phyloP scores from a whole-genome alignment of 495 filamentous ascomycete genomes.

The Sphaerosporella brunnea region DNA sequence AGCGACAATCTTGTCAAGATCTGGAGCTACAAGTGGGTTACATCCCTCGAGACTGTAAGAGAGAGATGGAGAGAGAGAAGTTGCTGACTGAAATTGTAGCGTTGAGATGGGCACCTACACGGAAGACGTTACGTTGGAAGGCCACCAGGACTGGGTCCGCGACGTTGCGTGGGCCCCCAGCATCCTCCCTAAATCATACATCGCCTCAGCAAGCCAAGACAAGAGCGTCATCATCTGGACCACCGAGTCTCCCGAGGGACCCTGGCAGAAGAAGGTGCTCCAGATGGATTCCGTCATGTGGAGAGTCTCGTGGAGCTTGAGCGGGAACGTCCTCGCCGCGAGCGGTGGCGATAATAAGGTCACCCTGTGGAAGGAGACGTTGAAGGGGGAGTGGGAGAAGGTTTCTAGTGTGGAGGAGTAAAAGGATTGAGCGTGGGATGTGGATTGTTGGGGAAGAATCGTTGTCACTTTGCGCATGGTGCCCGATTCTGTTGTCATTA shows the following conservation, averaged over 20 bases:
- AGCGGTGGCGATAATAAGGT: constrained; percentile 93
- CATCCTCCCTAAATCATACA: constrained; percentile 84
- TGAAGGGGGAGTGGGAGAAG: constrained; percentile 74
- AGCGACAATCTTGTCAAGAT: constrained; percentile 85
- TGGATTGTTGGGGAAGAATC: too few species aligned
- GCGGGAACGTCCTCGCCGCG: constrained; percentile 90
- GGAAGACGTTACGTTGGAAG: constrained; percentile 37
- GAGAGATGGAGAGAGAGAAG: neutral
- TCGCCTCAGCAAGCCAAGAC: constrained; percentile 86
- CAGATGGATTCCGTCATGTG: constrained; percentile 78
- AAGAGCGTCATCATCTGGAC: constrained; percentile 98
- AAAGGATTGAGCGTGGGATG: too few species aligned
- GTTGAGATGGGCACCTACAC: constrained; percentile 38
- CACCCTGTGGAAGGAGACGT: constrained; percentile 69
- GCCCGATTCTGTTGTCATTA: too few species aligned
- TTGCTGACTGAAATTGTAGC: constrained; percentile 26
- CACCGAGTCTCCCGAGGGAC: constrained; percentile 35
- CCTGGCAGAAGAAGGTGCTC: constrained; percentile 71
- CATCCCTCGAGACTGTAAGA: neutral
- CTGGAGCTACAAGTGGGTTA: constrained; percentile 41
- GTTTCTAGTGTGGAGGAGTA: constrained; percentile 94
- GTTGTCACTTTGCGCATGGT: too few species aligned
- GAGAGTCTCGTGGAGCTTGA: constrained; percentile 95
- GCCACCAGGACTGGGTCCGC: constrained; percentile 93
- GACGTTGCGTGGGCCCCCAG: constrained; percentile 95